Evolutionary conservation across 257 asterid genomes (phyloP).

Genomic region (Scutellaria minor): DNA sequence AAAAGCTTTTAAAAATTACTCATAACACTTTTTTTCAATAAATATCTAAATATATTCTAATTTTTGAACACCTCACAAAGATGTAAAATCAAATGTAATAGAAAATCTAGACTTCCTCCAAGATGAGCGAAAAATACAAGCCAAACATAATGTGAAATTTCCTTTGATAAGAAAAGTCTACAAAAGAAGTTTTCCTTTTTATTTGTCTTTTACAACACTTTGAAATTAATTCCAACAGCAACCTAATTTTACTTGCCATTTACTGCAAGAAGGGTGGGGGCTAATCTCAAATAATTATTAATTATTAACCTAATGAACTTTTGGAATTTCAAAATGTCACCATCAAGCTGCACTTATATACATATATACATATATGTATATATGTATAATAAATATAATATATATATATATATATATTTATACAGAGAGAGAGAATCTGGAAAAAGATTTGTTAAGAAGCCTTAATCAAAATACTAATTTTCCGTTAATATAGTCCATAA

Average conservation of each 20-base stretch:
- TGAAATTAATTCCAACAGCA: not conserved
- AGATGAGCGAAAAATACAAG: not conserved
- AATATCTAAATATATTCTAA: too few relatives aligned
- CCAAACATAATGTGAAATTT: not conserved
- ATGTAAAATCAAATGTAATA: too few relatives aligned
- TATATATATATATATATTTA: too few relatives aligned
- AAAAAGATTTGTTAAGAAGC: conserved; percentile 23
- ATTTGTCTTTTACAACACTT: not conserved
- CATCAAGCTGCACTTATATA: conserved; percentile 3
- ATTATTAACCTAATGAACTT: not conserved
- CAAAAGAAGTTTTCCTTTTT: not conserved
- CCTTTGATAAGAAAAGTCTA: not conserved
- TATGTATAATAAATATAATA: too few relatives aligned
- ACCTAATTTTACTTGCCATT: conserved; percentile 4
- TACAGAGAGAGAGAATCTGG: not conserved
- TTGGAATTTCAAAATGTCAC: conserved; percentile 16
- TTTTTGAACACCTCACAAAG: too few relatives aligned
- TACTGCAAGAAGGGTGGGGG: not conserved
- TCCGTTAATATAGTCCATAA: not conserved
- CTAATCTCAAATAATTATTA: not conserved
- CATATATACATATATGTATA: too few relatives aligned
- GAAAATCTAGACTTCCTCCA: not conserved
- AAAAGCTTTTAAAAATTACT: too few relatives aligned
- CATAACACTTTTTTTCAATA: too few relatives aligned
- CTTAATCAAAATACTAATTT: conserved; percentile 25